Evolutionary conservation across 352 stramenopile species (phyloP).

Genomic region (Halophytophthora polymorphica): DNA sequence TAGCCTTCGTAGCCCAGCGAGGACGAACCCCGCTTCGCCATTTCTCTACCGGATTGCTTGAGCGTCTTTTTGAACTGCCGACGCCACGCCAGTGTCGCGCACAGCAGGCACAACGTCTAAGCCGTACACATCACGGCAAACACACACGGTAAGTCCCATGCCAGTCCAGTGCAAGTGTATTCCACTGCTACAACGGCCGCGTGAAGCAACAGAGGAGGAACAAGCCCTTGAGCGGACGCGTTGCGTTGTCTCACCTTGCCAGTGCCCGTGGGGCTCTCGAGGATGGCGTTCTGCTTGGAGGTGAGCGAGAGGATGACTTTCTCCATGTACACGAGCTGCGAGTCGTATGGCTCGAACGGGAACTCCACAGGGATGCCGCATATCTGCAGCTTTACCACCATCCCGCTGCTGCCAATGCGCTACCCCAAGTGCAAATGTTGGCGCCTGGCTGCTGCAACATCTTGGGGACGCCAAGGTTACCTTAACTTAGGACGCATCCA

Average conservation of each 20-base stretch:
- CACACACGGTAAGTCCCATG: not conserved
- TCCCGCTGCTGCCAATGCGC: not conserved
- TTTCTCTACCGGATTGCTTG: not conserved
- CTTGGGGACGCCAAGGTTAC: too few relatives aligned
- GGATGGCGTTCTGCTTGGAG: slow-evolving; percentile 93
- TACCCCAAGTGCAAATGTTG: too few relatives aligned
- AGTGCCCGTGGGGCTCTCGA: slow-evolving; percentile 97
- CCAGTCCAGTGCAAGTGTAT: not conserved
- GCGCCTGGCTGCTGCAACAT: too few relatives aligned
- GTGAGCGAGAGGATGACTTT: slow-evolving; percentile 92
- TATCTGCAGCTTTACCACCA: slow-evolving; percentile 82
- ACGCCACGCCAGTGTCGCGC: slow-evolving; percentile 92
- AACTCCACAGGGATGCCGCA: slow-evolving; percentile 92
- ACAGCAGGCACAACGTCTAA: slow-evolving; percentile 97
- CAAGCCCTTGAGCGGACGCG: not conserved
- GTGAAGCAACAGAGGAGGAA: too few relatives aligned
- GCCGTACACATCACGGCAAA: not conserved
- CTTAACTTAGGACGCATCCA: too few relatives aligned
- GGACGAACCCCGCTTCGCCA: slow-evolving; percentile 5
- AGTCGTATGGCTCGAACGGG: slow-evolving; percentile 96
- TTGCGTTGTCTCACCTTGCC: slow-evolving; percentile 82
- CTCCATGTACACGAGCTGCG: slow-evolving; percentile 97
- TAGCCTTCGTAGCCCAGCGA: slow-evolving; percentile 59
- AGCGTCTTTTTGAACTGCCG: slow-evolving; percentile 68
- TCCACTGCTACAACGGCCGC: too few relatives aligned